phyloP scores from a whole-genome alignment of 768 basidiomycete genomes.

The Astraeus odoratus region DNA sequence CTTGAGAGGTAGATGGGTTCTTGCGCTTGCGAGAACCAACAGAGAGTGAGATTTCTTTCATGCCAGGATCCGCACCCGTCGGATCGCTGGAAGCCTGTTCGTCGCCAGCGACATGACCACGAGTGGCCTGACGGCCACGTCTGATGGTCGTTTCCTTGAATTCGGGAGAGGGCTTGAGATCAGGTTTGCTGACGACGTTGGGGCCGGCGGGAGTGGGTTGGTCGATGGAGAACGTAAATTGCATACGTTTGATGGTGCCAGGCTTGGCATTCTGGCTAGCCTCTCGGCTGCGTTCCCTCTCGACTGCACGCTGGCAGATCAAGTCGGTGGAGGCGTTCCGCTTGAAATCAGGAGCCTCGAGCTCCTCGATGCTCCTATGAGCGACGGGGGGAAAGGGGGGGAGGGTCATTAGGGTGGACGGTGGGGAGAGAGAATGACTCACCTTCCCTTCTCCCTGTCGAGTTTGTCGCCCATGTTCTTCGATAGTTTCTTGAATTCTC shows the following conservation, averaged over 20 bases:
- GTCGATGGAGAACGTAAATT: conserved; percentile 84
- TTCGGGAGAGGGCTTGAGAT: conserved; percentile 57
- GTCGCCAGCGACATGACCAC: conserved; percentile 29
- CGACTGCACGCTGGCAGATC: conserved; percentile 71
- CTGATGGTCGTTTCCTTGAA: conserved; percentile 45
- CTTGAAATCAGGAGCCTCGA: conserved; percentile 77
- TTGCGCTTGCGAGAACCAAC: conserved; percentile 24
- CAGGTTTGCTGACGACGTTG: conserved; percentile 53
- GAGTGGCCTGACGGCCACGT: conserved; percentile 34
- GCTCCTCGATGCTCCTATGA: conserved; percentile 72
- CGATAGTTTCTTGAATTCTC: conserved; percentile 85
- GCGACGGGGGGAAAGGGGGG: conserved; percentile 7
- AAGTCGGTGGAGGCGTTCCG: conserved; percentile 76
- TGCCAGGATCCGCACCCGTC: conserved; percentile 10
- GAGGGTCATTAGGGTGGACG: conserved; percentile 5
- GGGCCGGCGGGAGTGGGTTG: conserved; percentile 46
- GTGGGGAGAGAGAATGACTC: conserved; percentile 24
- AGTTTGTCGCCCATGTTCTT: conserved; percentile 88
- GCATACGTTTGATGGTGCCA: conserved; percentile 81
- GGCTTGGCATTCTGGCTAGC: conserved; percentile 54
- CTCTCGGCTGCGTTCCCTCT: conserved; percentile 76
- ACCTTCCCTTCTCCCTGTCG: conserved; percentile 91
- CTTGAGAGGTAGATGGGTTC: conserved; percentile 9
- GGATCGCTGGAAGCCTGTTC: conserved; percentile 14
- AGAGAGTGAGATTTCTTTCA: conserved; percentile 16